These are phyloP conservation scores for Chamaecrista fasciculata DNA, from an alignment of 306 rosid species.

Conservation along the genomic window DNA sequence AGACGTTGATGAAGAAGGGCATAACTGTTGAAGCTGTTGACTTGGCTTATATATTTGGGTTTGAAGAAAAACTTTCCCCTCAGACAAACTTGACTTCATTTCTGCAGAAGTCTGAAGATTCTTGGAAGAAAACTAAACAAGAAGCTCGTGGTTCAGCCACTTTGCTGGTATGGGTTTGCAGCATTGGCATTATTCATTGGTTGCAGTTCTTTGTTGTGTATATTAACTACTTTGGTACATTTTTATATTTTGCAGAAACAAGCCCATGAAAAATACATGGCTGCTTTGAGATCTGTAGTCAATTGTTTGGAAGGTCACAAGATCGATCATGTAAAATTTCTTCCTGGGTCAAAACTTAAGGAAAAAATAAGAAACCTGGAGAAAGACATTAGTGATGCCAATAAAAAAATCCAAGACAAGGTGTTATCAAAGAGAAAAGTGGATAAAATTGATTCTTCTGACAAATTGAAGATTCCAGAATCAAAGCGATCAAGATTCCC, in stretches of 20 bases:
- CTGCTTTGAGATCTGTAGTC: constrained; percentile 52
- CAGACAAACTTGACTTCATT: constrained; percentile 42
- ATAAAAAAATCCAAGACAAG: constrained; percentile 35
- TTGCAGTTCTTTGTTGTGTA: constrained; percentile 21
- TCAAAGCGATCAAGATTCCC: constrained; percentile 38
- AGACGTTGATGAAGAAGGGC: constrained; percentile 43
- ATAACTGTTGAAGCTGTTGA: constrained; percentile 49
- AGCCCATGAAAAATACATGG: constrained; percentile 50
- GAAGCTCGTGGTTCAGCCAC: constrained; percentile 27
- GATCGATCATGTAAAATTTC: constrained; percentile 41
- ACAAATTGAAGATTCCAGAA: constrained; percentile 33
- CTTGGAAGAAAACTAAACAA: constrained; percentile 49
- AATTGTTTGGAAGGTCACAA: constrained; percentile 51
- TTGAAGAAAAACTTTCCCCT: constrained; percentile 48
- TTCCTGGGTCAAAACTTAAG: constrained; percentile 55
- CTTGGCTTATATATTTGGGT: constrained; percentile 54
- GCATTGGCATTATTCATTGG: constrained; percentile 11
- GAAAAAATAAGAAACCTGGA: constrained; percentile 45
- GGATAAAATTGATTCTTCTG: constrained; percentile 31
- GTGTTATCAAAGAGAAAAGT: constrained; percentile 39
- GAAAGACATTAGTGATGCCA: constrained; percentile 38
- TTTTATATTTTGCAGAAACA: constrained; percentile 43
- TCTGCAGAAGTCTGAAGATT: constrained; percentile 48
- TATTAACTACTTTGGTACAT: constrained; percentile 24
- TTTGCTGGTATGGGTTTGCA: constrained; percentile 44